A percentile compares a stretch with the other conserved stretches of the same genome.
Evolutionary conservation across 345 rosid genomes (phyloP).

Genomic region (Syzygium jambos): DNA sequence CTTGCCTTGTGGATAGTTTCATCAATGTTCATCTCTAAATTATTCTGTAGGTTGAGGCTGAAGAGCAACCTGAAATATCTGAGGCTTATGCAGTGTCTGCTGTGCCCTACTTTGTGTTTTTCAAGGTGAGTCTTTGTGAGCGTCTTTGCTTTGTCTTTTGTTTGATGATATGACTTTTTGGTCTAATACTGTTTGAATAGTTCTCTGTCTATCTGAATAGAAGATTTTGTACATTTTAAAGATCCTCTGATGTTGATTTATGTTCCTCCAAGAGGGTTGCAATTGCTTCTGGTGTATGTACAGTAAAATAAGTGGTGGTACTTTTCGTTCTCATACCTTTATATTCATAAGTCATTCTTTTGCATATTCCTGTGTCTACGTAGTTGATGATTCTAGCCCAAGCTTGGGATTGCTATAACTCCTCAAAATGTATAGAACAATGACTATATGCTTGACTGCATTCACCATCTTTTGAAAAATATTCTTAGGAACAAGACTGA

Average conservation of each 20-base stretch:
- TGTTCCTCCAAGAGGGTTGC: background rate
- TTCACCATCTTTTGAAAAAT: background rate
- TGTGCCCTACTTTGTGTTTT: conserved; percentile 79
- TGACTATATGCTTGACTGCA: background rate
- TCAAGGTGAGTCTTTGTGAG: conserved; percentile 41
- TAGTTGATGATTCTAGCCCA: background rate
- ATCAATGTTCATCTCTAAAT: background rate
- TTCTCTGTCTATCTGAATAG: background rate
- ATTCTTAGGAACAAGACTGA: background rate
- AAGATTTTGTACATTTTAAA: background rate
- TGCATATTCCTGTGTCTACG: background rate
- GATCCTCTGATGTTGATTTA: background rate
- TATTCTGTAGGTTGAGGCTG: conserved; percentile 83
- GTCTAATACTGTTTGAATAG: background rate
- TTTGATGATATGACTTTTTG: background rate
- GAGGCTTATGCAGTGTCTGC: conserved; percentile 81
- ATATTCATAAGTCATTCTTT: background rate
- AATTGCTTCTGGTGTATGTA: background rate
- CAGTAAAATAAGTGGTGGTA: background rate
- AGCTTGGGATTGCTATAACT: background rate
- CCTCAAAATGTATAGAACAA: background rate
- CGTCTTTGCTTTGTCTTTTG: background rate
- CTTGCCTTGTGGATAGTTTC: background rate
- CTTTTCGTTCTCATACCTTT: background rate
- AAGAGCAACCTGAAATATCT: conserved; percentile 88